Evolutionary conservation across 2,329 filamentous ascomycete species (phyloP).

Genomic region (Thielaviopsis musarum): DNA sequence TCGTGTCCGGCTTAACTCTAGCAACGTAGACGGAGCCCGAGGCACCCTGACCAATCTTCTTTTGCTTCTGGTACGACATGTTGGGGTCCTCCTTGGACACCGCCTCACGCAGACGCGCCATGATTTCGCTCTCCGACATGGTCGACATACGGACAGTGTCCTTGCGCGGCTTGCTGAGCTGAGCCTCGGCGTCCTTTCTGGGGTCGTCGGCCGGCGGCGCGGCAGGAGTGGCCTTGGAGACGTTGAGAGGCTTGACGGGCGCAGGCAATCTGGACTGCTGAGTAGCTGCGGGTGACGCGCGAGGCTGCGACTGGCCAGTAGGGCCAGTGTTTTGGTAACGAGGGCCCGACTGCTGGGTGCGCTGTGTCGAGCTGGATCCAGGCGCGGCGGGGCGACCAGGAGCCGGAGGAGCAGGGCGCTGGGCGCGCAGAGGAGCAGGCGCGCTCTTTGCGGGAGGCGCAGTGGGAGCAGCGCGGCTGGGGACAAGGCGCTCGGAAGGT

Average conservation of each 20-base stretch:
- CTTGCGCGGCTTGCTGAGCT: constrained; percentile 70
- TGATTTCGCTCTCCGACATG: constrained; percentile 94
- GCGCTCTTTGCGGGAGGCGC: constrained; percentile 40
- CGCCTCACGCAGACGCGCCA: constrained; percentile 85
- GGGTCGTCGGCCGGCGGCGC: constrained; percentile 47
- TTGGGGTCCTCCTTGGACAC: constrained; percentile 93
- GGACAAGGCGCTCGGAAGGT: constrained; percentile 61
- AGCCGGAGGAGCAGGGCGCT: constrained; percentile 67
- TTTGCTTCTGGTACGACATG: constrained; percentile 94
- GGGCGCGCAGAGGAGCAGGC: constrained; percentile 44
- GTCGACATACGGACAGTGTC: constrained; percentile 97
- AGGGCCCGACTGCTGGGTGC: constrained; percentile 26
- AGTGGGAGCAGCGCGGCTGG: constrained; percentile 66
- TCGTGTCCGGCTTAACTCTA: constrained; percentile 75
- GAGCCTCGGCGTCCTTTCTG: constrained; percentile 69
- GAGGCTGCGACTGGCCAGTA: constrained; percentile 25
- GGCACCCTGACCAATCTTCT: constrained; percentile 97
- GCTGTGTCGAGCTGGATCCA: constrained; percentile 6
- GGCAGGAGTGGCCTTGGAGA: constrained; percentile 42
- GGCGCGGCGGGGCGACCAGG: constrained; percentile 19
- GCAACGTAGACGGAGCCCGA: constrained; percentile 97
- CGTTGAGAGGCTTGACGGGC: constrained; percentile 63
- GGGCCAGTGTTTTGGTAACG: constrained; percentile 32
- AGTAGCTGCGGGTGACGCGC: constrained; percentile 21
- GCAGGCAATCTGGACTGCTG: constrained; percentile 37